phyloP scores from a whole-genome alignment of 768 basidiomycete species.

The Suillus cothurnatus region DNA sequence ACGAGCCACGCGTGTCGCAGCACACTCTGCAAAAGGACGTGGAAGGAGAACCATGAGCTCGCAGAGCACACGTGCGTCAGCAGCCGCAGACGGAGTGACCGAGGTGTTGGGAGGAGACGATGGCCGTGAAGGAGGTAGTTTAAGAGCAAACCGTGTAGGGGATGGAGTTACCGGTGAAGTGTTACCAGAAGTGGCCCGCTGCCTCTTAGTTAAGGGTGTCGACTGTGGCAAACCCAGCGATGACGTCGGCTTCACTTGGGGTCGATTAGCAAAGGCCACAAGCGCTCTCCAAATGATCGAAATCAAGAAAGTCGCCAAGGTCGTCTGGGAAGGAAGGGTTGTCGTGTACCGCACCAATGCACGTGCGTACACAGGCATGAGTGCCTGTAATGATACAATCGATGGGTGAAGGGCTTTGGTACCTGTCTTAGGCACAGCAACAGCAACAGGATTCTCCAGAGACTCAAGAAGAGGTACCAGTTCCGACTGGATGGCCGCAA shows the following conservation, averaged over 20 bases:
- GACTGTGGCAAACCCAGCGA: constrained; percentile 41
- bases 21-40: constrained; percentile 53
- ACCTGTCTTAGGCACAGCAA: constrained; percentile 23
- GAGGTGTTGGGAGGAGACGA: constrained; percentile 53
- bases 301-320: constrained; percentile 72
- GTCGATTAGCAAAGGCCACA: constrained; percentile 69
- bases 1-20: constrained; percentile 56
- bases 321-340: constrained; percentile 55
- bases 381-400: constrained; percentile 54
- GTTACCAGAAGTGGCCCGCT: constrained; percentile 38
- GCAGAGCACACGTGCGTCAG: constrained; percentile 64
- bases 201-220: constrained; percentile 42
- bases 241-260: constrained; percentile 35
- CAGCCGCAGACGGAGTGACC: constrained; percentile 44
- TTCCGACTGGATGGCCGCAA: constrained; percentile 61
- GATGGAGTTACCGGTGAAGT: constrained; percentile 62
- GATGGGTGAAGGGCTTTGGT: constrained; percentile 51
- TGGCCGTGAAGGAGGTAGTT: constrained; percentile 66
- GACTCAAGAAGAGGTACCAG: constrained; percentile 63
- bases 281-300: constrained; percentile 74
- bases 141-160: constrained; percentile 62
- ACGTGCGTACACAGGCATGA: constrained; percentile 65
- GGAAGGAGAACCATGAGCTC: constrained; percentile 64
- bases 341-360: constrained; percentile 58
- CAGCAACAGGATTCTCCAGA: constrained; percentile 50